Conservation (phyloP, 495 filamentous ascomycete species). For the Penicillium herquei region DNA sequence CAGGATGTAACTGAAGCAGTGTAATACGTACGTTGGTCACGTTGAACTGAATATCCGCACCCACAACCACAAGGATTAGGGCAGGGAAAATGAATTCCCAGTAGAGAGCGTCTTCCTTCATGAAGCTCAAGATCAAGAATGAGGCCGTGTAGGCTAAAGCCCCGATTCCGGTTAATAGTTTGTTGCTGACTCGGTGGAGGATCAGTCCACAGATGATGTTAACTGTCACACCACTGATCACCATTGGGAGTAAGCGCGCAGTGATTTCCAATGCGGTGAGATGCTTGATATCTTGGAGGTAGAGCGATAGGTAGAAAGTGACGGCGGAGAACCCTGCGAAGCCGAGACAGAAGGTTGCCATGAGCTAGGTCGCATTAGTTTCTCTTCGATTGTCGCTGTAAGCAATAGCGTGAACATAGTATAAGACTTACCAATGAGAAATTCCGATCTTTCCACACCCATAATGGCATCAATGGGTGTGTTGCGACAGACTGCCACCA, state of each 20-base stretch:
- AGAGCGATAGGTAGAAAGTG: constrained; percentile 39
- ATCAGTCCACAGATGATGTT: constrained; percentile 57
- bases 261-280: constrained; percentile 46
- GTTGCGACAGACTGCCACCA: constrained; percentile 55
- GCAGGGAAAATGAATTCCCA: constrained; percentile 57
- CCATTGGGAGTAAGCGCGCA: constrained; percentile 54
- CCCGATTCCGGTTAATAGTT: constrained; percentile 44
- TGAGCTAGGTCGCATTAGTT: constrained; percentile 17
- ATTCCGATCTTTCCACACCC: constrained; percentile 39
- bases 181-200: constrained; percentile 52
- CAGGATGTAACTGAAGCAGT: background rate
- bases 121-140: constrained; percentile 54
- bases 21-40: constrained; percentile 47
- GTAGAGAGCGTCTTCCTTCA: constrained; percentile 48
- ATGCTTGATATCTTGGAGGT: constrained; percentile 43
- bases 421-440: constrained; percentile 30
- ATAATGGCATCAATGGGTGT: constrained; percentile 36
- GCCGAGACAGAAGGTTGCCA: constrained; percentile 33
- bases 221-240: constrained; percentile 49
- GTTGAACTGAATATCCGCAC: constrained; percentile 60
- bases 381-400: background rate
- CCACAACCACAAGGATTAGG: constrained; percentile 49
- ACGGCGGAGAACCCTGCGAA: constrained; percentile 36
- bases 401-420: background rate
- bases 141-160: constrained; percentile 43